Evolutionary conservation across 176 grass and related monocot species (phyloP).

Genomic region (Triticum turgidum): DNA sequence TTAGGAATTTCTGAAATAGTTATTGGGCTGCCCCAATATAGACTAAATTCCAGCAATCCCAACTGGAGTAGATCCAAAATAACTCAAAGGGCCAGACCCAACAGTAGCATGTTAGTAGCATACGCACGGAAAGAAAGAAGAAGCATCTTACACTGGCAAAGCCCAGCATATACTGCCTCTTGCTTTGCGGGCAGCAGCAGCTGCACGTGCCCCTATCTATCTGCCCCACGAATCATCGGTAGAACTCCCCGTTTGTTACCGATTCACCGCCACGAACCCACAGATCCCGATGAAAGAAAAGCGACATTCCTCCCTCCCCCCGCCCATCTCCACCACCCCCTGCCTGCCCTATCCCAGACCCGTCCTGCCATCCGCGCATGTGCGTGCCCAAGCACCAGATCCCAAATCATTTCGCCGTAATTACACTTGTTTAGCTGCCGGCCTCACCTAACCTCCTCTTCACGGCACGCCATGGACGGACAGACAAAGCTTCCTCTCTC

Average conservation of each 20-base stretch:
- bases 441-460: constrained; percentile 7
- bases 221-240: not conserved
- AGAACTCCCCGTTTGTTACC: not conserved
- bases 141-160: not conserved
- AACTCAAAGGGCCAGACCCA: not conserved
- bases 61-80: constrained; percentile 7
- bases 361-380: constrained; percentile 1
- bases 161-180: not conserved
- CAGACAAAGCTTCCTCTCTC: not conserved
- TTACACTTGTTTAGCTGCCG: not conserved
- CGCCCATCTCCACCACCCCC: not conserved
- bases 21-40: no score
- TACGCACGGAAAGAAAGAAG: not conserved
- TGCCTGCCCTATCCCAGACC: not conserved
- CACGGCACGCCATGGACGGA: constrained; percentile 31
- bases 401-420: not conserved
- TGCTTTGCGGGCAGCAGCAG: not conserved
- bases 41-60: no score
- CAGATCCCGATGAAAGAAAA: constrained; percentile 40
- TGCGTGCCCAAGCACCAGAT: constrained; percentile 18
- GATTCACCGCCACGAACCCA: not conserved
- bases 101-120: not conserved
- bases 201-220: constrained; percentile 12
- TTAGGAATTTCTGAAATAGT: no score
- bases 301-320: constrained; percentile 38